Base-by-base conservation (phyloP, 2,329 filamentous ascomycete species). In the Botrytis sinoallii region DNA sequence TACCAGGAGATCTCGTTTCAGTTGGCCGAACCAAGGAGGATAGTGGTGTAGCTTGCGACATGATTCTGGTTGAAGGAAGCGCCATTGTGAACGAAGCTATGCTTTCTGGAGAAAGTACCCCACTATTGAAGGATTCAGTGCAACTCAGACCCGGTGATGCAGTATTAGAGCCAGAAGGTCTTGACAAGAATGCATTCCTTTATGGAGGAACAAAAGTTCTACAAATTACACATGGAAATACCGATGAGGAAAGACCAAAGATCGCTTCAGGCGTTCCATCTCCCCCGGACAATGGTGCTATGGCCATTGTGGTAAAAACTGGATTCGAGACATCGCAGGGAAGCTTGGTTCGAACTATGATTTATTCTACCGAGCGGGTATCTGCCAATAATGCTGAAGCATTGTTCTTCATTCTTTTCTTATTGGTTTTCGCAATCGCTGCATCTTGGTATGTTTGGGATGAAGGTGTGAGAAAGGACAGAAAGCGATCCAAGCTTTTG, bases 401-500 rank as follows among this genome's bases (percentile, higher is more conserved):
- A 2, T 85, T 99, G n/a, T 88, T 97, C 75, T 99, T 99, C 85
- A 99, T 99, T 77, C 88, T 99, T 74, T 99, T 99, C 87, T 88
- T 99, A 42, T 89, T 97, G 72, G 89, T 98, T 79, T 99, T 99
- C 84, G 97, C 97, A 79, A 89, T 99, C 82, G 97, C 96, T 73
- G 96, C 96, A 70, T 97, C 96, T 20, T 98, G 96, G 95, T 99
- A 99, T 82, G 96, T 99, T 74, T 99, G 96, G 96, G 90, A 95
- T 75, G 95, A 99, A 84, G 97, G 96, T 85, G 95, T 99, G 72
- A 88, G 89, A 81, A 94, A 93, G 85, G 95, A 98, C 81, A 92
- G 96, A 81, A 98, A 99, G 86, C 92, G 96, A 77, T 98, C 95
- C 65, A 99, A 99, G 88, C 89, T 99, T 57, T 89, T 99, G 74